Evolutionary conservation across 192 early-diverging fungal genomes (phyloP), one percentile per base, ranked within the genome.

Genomic region (Coemansia sp.): DNA sequence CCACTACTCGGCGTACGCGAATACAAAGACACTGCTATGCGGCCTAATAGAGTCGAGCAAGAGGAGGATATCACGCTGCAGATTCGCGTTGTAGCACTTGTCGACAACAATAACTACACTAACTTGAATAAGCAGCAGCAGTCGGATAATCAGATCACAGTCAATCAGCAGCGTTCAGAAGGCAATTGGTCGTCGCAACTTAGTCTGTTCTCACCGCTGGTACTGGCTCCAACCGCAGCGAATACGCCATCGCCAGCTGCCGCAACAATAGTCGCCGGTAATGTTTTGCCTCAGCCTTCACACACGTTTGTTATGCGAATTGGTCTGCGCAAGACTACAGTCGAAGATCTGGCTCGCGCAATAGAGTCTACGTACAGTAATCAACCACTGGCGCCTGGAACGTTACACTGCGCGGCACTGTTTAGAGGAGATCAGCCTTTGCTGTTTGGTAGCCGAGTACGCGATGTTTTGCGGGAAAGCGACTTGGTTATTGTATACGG

Each of bases 401-500:
- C 5, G 66, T 78, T 62, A 20, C 74, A 78, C 36, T 85, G 86
- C 24, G 78, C 82, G 2, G 85, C 87, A 1, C 44, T 88, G 44
- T 86, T 88, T 64, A 60, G 66, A 40, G 76, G 70, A 41, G 63
- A 65, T 11, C 33, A 13, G 34, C 85, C 86, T 24, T 66, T 91
- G 9, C 51, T 84, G 52, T 91, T 89, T 72, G 71, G 82, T 24
- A 80, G 86, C 67, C 63, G 65, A 18, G 84, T 89, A 0, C 76
- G 74, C 18, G 82, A 86, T 40, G 88, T 91, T 27, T 76, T 91
- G 44, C 70, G 86, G 13, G 59, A 78, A 7, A 75, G 79, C 43
- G 88, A 88, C 54, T 78, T 73, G 4, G 87, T 91, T 3, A 72
- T 80, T 4, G 87, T 86, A 42, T 80, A 87, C 15, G 88, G 87